phyloP scores from a whole-genome alignment of 257 asterid genomes.

The Forsythia viridissima region DNA sequence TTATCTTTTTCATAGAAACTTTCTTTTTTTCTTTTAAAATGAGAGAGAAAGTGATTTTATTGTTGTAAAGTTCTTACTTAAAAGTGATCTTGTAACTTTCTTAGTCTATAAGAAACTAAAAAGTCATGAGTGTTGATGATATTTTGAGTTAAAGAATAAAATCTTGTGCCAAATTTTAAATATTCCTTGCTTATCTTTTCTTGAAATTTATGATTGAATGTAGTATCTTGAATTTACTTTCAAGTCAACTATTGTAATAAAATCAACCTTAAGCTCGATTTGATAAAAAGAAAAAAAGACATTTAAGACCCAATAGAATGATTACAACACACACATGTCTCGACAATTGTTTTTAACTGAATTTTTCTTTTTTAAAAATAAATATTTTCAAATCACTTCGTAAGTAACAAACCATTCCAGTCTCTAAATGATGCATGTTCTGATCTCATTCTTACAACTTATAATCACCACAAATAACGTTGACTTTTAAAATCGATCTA shows the following conservation, averaged over 20 bases:
- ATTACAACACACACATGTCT: too few relatives aligned
- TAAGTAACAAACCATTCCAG: too few relatives aligned
- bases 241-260: background rate
- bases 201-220: background rate
- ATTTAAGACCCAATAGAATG: too few relatives aligned
- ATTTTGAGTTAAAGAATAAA: background rate
- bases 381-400: too few relatives aligned
- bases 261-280: background rate
- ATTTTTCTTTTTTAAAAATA: too few relatives aligned
- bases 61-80: background rate
- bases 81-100: background rate
- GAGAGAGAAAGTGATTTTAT: background rate
- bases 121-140: background rate
- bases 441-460: background rate
- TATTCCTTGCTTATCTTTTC: background rate
- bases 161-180: background rate
- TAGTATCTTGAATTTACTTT: background rate
- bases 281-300: background rate
- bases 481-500: background rate
- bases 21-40: background rate
- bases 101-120: conserved; percentile 23
- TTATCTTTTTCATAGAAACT: background rate
- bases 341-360: too few relatives aligned
- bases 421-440: too few relatives aligned
- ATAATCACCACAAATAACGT: background rate